A percentile compares a stretch with the other conserved stretches of the same genome.
These are phyloP conservation scores for Rhodotorula sp. DNA, from an alignment of 1,284 basidiomycete genomes.

Conservation along the genomic window DNA sequence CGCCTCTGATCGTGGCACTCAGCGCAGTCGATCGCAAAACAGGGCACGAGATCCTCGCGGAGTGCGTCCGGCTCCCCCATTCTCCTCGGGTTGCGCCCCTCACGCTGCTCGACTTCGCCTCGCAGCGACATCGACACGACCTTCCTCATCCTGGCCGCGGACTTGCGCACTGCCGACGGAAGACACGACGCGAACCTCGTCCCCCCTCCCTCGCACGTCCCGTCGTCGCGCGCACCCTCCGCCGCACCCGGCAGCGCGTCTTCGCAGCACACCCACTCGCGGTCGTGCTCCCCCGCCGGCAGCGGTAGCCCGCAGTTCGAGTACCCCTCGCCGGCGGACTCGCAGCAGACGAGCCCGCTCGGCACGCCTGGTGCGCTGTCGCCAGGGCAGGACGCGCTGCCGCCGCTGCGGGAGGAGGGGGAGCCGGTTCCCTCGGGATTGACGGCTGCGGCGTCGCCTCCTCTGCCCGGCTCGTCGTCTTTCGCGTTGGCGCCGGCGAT, in stretches of 20 bases:
- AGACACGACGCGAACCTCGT: constrained; percentile 81
- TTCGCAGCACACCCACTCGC: not conserved
- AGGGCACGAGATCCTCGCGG: constrained; percentile 58
- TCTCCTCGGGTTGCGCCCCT: not conserved
- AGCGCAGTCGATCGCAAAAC: constrained; percentile 44
- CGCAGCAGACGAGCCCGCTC: not conserved
- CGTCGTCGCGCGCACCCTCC: not conserved
- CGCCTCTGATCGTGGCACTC: constrained; percentile 68
- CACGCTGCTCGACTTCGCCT: too few species aligned
- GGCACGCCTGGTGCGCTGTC: not conserved
- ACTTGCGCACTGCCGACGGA: constrained; percentile 74
- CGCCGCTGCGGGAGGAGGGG: not conserved
- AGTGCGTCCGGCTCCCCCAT: constrained; percentile 58
- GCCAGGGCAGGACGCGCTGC: not conserved
- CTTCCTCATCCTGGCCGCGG: constrained; percentile 83
- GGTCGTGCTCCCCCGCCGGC: not conserved
- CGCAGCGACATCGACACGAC: constrained; percentile 45
- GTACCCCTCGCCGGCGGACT: not conserved
- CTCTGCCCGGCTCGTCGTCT: too few species aligned
- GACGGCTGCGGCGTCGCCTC: too few species aligned
- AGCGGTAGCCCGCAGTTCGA: not conserved
- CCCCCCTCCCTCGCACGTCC: constrained; percentile 55
- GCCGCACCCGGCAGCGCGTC: not conserved
- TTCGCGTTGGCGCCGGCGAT: too few species aligned
- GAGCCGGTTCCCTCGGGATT: too few species aligned